Evolutionary conservation across 2,329 filamentous ascomycete species (phyloP).

Genomic region (Alternaria arborescens): DNA sequence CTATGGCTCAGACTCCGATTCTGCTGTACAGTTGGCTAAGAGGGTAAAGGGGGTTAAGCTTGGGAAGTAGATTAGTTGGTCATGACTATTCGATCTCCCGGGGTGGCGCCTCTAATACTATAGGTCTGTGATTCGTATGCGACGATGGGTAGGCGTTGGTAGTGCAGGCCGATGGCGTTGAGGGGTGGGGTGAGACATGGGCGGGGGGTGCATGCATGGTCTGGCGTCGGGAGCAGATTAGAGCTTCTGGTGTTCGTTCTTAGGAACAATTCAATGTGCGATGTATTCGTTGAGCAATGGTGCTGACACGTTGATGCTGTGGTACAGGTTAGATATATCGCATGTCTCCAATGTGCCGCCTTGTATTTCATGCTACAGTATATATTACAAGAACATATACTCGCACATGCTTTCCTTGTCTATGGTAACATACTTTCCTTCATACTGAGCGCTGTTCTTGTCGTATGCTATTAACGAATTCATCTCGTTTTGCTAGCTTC

Average conservation of each 20-base stretch:
- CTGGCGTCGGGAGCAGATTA: constrained; percentile 3
- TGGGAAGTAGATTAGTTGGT: constrained; percentile 34
- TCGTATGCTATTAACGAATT: too few species aligned
- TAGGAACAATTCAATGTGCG: constrained; percentile 12
- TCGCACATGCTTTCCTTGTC: too few species aligned
- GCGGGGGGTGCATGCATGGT: constrained; percentile 16
- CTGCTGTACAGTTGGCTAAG: constrained; percentile 70
- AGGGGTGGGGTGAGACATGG: not conserved
- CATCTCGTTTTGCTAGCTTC: too few species aligned
- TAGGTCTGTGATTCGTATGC: constrained; percentile 30
- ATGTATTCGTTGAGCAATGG: constrained; percentile 6
- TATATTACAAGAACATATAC: too few species aligned
- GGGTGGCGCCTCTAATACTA: constrained; percentile 25
- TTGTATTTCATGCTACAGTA: not conserved
- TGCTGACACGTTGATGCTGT: not conserved
- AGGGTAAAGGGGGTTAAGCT: constrained; percentile 70
- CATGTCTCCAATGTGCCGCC: not conserved
- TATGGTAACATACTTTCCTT: too few species aligned
- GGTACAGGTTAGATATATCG: not conserved
- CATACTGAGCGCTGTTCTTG: too few species aligned
- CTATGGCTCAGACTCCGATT: constrained; percentile 58
- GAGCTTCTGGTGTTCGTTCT: not conserved
- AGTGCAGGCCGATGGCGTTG: not conserved
- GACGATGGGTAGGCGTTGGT: constrained; percentile 6
- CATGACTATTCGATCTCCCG: constrained; percentile 21